These are phyloP conservation scores for Kwoniella botswanensis DNA, from an alignment of 768 basidiomycete species.

Conservation along the genomic window DNA sequence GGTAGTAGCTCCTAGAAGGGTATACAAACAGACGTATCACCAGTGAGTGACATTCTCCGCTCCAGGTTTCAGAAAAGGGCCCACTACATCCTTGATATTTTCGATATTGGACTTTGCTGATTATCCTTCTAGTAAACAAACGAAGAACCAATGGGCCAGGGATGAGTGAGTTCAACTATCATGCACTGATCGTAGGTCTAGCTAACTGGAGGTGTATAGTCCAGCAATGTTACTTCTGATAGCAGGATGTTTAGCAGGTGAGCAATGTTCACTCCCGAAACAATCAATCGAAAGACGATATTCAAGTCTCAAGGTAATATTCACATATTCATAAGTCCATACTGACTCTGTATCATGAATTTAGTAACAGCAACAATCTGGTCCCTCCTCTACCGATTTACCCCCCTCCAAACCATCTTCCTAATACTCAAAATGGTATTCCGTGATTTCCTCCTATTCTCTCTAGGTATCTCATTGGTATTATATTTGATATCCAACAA, in stretches of 20 bases:
- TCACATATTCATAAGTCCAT: too few species aligned
- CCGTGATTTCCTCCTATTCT: slow-evolving; percentile 83
- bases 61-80: not conserved
- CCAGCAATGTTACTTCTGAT: slow-evolving; percentile 92
- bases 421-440: slow-evolving; percentile 81
- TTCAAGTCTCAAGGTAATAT: too few species aligned
- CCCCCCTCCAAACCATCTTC: slow-evolving; percentile 65
- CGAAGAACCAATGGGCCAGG: slow-evolving; percentile 97
- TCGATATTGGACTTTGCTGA: slow-evolving; percentile 3
- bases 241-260: slow-evolving; percentile 75
- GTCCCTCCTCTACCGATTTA: slow-evolving; percentile 79
- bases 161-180: slow-evolving; percentile 67
- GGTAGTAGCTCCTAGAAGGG: slow-evolving; percentile 87
- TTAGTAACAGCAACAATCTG: slow-evolving; percentile 81
- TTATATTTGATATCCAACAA: slow-evolving; percentile 73
- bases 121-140: slow-evolving; percentile 66
- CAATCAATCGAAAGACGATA: too few species aligned
- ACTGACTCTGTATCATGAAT: not conserved
- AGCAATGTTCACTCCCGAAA: too few species aligned
- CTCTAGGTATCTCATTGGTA: slow-evolving; percentile 69
- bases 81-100: too few species aligned
- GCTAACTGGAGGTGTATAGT: slow-evolving; percentile 23
- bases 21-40: slow-evolving; percentile 98
- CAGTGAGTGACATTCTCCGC: slow-evolving; percentile 66
- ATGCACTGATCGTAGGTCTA: not conserved